A percentile compares a stretch with the other conserved stretches of the same genome.
phyloP scores from a whole-genome alignment of 2,329 filamentous ascomycete species.

The Penicillium crustosum region DNA sequence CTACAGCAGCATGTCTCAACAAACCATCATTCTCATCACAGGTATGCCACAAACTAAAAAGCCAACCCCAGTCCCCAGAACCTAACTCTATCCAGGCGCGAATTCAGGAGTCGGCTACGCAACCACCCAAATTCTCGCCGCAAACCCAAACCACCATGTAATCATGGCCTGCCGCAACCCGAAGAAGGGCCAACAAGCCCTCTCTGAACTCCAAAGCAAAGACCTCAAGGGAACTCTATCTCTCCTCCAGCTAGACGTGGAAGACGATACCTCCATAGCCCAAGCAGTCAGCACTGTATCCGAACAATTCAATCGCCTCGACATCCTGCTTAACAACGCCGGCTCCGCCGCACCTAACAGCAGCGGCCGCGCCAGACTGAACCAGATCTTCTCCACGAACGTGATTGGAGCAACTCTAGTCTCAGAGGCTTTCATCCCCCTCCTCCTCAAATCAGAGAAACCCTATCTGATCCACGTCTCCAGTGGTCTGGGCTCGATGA shows the following conservation, averaged over 20 bases:
- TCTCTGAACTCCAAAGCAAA: slow-evolving; percentile 7
- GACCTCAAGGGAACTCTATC: slow-evolving; percentile 31
- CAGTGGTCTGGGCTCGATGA: slow-evolving; percentile 33
- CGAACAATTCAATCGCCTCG: slow-evolving; percentile 18
- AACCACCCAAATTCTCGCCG: slow-evolving; percentile 15
- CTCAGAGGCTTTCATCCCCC: slow-evolving; percentile 32
- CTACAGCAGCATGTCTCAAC: neutral
- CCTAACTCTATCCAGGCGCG: slow-evolving; percentile 14
- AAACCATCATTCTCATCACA: slow-evolving; percentile 12
- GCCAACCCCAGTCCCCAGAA: neutral
- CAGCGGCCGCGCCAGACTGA: slow-evolving; percentile 11
- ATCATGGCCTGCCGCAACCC: slow-evolving; percentile 17
- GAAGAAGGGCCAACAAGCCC: slow-evolving; percentile 12
- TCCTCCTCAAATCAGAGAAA: slow-evolving; percentile 32
- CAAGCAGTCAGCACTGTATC: slow-evolving; percentile 12
- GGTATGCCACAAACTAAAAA: neutral
- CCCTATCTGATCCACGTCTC: slow-evolving; percentile 38
- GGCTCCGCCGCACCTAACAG: slow-evolving; percentile 2
- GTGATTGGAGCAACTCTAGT: slow-evolving; percentile 35
- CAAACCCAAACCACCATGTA: slow-evolving; percentile 17
- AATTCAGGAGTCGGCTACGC: slow-evolving; percentile 25
- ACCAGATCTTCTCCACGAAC: slow-evolving; percentile 35
- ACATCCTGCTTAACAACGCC: slow-evolving; percentile 19
- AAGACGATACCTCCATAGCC: slow-evolving; percentile 33
- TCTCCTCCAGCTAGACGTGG: slow-evolving; percentile 38